These are phyloP conservation scores for Cyclaneusma minus DNA, from an alignment of 2,329 filamentous ascomycete species.

Conservation along the genomic window DNA sequence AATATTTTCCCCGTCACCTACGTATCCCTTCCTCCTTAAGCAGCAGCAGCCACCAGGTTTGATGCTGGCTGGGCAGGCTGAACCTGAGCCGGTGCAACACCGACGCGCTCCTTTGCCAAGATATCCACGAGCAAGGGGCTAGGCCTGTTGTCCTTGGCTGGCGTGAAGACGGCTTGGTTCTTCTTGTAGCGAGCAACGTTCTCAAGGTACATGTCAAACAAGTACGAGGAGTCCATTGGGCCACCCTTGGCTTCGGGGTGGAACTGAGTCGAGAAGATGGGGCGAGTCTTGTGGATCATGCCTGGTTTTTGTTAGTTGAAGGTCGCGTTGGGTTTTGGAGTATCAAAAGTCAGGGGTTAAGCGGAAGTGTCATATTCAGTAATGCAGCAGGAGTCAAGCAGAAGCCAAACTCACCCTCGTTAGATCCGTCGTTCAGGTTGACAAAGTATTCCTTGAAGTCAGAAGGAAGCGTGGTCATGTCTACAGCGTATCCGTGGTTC, in stretches of 20 bases:
- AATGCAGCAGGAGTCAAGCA: background rate
- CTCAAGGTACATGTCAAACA: slow-evolving; percentile 93
- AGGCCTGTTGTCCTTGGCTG: slow-evolving; percentile 71
- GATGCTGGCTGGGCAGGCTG: too few relatives aligned
- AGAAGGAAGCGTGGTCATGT: slow-evolving; percentile 61
- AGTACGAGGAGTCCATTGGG: slow-evolving; percentile 85
- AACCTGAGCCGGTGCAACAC: slow-evolving; percentile 38
- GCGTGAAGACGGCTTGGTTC: slow-evolving; percentile 53
- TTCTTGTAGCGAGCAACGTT: slow-evolving; percentile 83
- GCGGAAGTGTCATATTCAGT: background rate
- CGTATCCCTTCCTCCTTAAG: too few relatives aligned
- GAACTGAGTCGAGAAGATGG: slow-evolving; percentile 98
- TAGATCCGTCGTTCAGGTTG: slow-evolving; percentile 94
- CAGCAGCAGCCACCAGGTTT: slow-evolving; percentile 9
- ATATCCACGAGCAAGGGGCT: slow-evolving; percentile 81
- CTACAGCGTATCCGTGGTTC: slow-evolving; percentile 96
- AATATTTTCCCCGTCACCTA: too few relatives aligned
- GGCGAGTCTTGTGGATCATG: slow-evolving; percentile 88
- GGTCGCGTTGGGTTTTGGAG: slow-evolving; percentile 1
- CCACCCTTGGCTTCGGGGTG: slow-evolving; percentile 97
- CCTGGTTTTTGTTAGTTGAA: slow-evolving; percentile 23
- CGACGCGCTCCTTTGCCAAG: slow-evolving; percentile 85
- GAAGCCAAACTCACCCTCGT: slow-evolving; percentile 48
- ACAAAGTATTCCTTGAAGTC: slow-evolving; percentile 98
- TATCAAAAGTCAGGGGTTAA: slow-evolving; percentile 2